Evolutionary conservation across 805 yeast genomes (phyloP).

Genomic region (Pichia phayaonensis): DNA sequence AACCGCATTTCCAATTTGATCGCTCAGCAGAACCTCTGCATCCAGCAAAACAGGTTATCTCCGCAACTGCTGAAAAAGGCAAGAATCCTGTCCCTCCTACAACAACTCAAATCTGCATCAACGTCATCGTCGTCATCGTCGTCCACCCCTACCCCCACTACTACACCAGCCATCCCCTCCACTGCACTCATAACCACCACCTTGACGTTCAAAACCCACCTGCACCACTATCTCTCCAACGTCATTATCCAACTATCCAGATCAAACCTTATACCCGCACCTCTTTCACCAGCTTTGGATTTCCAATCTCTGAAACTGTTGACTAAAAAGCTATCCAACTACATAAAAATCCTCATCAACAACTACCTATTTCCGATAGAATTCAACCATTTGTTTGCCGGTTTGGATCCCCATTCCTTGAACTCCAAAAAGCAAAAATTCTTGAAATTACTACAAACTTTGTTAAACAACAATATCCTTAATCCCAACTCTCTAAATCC

Average conservation of each 20-base stretch:
- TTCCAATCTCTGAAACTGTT: slow-evolving; percentile 11
- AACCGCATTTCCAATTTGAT: neutral
- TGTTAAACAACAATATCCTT: slow-evolving; percentile 22
- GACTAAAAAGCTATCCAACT: slow-evolving; percentile 18
- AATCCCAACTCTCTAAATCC: slow-evolving; percentile 1
- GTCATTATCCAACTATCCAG: neutral
- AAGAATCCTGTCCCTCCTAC: neutral
- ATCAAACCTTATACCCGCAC: neutral
- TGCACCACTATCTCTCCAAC: neutral
- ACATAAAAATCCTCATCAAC: slow-evolving; percentile 21
- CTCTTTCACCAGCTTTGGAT: neutral
- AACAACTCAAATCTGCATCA: neutral
- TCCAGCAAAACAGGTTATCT: neutral
- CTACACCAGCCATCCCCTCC: neutral
- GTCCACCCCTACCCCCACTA: neutral
- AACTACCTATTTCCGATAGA: slow-evolving; percentile 24
- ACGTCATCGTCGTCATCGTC: too few species aligned
- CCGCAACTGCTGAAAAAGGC: neutral
- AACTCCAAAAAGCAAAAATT: slow-evolving; percentile 17
- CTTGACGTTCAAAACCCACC: neutral
- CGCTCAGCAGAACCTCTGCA: neutral
- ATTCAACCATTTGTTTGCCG: slow-evolving; percentile 16
- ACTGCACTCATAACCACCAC: neutral
- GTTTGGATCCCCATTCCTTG: slow-evolving; percentile 13
- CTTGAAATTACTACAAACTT: slow-evolving; percentile 24